phyloP scores from a whole-genome alignment of 2,329 filamentous ascomycete genomes.

The Cercospora sp. region DNA sequence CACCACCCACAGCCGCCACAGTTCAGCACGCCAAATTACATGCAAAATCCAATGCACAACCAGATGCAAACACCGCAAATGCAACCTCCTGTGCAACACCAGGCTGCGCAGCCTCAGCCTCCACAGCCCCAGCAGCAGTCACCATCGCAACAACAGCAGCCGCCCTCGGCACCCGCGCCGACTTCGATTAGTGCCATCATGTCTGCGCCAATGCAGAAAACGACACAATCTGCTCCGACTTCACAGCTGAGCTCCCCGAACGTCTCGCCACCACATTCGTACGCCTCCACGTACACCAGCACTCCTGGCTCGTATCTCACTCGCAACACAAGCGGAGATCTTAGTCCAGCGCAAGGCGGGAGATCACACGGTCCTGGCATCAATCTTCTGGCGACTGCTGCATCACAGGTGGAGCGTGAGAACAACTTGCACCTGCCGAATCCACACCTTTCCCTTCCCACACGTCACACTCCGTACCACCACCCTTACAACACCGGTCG shows the following conservation, averaged over 20 bases:
- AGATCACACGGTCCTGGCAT: conserved; percentile 57
- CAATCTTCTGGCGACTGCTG: conserved; percentile 68
- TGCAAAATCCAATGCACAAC: conserved; percentile 8
- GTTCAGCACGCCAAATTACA: conserved; percentile 12
- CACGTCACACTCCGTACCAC: conserved; percentile 42
- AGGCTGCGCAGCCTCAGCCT: conserved; percentile 17
- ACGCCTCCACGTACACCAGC: conserved; percentile 58
- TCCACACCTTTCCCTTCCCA: conserved; percentile 39
- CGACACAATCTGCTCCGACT: conserved; percentile 82
- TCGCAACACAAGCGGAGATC: conserved; percentile 53
- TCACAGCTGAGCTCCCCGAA: conserved; percentile 91
- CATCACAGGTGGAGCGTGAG: conserved; percentile 66
- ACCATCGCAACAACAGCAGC: conserved; percentile 20
- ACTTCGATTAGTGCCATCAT: conserved; percentile 14
- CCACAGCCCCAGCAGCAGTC: conserved; percentile 15
- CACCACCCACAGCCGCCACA: conserved; percentile 25
- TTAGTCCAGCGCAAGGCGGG: conserved; percentile 47
- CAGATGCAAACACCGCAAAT: conserved; percentile 13
- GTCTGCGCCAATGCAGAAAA: conserved; percentile 54
- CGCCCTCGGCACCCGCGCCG: conserved; percentile 12
- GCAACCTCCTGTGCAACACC: conserved; percentile 14
- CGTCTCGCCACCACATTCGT: conserved; percentile 90
- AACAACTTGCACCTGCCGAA: conserved; percentile 49
- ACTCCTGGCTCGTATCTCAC: conserved; percentile 60
- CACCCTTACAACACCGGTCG: conserved; percentile 59